A percentile compares a stretch with the other conserved stretches of the same genome.
Conservation (phyloP, 345 rosid genomes). For the Rubroshorea leprosula region DNA sequence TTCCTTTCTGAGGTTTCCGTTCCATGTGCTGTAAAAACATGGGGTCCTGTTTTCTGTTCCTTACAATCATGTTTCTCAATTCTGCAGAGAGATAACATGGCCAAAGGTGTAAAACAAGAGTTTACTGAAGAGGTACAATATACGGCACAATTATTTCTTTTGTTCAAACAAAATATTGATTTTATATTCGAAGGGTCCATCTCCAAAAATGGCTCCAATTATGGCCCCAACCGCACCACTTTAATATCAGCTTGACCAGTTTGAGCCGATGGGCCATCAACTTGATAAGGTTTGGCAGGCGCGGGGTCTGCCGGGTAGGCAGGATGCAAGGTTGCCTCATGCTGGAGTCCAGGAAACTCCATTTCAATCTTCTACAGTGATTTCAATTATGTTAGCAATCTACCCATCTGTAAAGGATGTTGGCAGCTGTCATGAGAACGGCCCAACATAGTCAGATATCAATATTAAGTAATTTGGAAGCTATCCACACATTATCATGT, state of each 20-base stretch:
- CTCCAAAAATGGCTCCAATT: not conserved
- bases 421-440: constrained; percentile 6
- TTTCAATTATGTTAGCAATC: constrained; percentile 19
- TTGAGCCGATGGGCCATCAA: constrained; percentile 10
- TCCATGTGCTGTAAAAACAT: no score
- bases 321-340: constrained; percentile 33
- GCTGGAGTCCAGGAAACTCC: constrained; percentile 27
- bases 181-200: not conserved
- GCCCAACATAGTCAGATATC: constrained; percentile 19
- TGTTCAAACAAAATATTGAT: no score
- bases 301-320: constrained; percentile 18
- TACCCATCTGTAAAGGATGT: constrained; percentile 12
- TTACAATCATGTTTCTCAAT: no score
- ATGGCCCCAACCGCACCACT: not conserved
- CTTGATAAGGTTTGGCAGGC: constrained; percentile 15
- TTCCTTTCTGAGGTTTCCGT: no score
- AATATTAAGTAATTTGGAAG: constrained; percentile 21
- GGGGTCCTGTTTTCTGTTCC: no score
- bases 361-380: not conserved
- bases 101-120: no score
- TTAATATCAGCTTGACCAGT: constrained; percentile 3
- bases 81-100: no score
- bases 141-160: no score
- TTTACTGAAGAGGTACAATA: no score
- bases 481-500: not conserved